phyloP scores from a whole-genome alignment of 2,329 filamentous ascomycete genomes.

The Colletotrichum musicola region DNA sequence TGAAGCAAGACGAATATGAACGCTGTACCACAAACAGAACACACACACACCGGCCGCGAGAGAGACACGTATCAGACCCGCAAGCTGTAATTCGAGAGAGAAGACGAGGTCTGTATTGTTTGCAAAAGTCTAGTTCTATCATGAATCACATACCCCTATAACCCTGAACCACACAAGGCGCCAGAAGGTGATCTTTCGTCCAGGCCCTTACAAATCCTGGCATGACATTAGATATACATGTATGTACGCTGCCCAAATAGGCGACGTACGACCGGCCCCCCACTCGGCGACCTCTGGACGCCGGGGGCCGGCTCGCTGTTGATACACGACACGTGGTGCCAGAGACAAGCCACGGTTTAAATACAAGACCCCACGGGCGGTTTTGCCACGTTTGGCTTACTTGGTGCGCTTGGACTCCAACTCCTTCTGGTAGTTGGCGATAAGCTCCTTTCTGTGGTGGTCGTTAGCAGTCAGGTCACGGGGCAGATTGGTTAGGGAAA shows the following conservation, averaged over 20 bases:
- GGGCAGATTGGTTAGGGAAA: slow-evolving; percentile 42
- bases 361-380: neutral
- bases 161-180: slow-evolving; percentile 22
- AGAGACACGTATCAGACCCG: too few species aligned
- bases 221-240: slow-evolving; percentile 39
- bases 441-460: slow-evolving; percentile 64
- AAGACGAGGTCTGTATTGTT: slow-evolving; percentile 35
- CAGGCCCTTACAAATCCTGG: slow-evolving; percentile 18
- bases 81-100: slow-evolving; percentile 10
- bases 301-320: slow-evolving; percentile 17
- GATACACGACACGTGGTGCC: slow-evolving; percentile 35
- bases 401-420: slow-evolving; percentile 68
- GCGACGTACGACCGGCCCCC: slow-evolving; percentile 19
- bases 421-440: slow-evolving; percentile 71
- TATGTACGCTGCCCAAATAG: slow-evolving; percentile 32
- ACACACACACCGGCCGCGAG: neutral
- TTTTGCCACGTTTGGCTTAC: slow-evolving; percentile 46
- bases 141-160: slow-evolving; percentile 31
- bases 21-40: neutral
- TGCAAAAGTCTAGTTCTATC: slow-evolving; percentile 37
- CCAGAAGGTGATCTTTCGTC: slow-evolving; percentile 19
- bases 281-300: slow-evolving; percentile 7
- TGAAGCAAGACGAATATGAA: neutral
- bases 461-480: slow-evolving; percentile 25
- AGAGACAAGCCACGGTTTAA: slow-evolving; percentile 12